Percentiles rank a stretch among this genome's conserved stretches.
Conservation (phyloP, 2,329 filamentous ascomycete genomes). For the Nemania serpens region DNA sequence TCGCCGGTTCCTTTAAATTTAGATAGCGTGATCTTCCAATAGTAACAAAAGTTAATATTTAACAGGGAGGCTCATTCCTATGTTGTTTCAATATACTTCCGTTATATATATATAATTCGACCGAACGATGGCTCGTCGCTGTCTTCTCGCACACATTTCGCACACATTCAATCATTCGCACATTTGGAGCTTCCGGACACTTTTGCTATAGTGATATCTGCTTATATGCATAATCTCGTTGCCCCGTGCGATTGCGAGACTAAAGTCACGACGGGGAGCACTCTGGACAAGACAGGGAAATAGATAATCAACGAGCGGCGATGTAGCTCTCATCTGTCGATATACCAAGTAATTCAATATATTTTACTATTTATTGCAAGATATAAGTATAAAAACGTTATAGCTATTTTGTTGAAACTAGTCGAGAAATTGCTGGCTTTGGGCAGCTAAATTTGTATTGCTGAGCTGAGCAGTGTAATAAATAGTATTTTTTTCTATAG, state of each 20-base stretch:
- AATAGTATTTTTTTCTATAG: too few relatives aligned
- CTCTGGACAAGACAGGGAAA: neutral
- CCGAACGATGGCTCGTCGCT: neutral
- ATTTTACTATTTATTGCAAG: too few relatives aligned
- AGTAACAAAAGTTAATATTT: too few relatives aligned
- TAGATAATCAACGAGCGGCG: neutral
- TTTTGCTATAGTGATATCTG: constrained; percentile 8
- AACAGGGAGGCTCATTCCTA: too few relatives aligned
- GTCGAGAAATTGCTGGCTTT: neutral
- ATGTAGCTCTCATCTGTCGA: too few relatives aligned
- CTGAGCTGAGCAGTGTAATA: too few relatives aligned
- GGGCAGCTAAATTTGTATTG: neutral
- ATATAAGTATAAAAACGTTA: too few relatives aligned
- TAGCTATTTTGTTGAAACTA: too few relatives aligned
- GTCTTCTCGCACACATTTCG: constrained; percentile 23
- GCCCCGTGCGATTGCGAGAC: neutral
- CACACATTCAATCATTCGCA: constrained; percentile 7
- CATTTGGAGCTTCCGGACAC: constrained; percentile 3
- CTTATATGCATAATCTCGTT: constrained; percentile 12
- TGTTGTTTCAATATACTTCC: too few relatives aligned
- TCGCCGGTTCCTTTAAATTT: too few relatives aligned
- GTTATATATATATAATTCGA: neutral
- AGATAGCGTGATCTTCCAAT: too few relatives aligned
- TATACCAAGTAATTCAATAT: too few relatives aligned
- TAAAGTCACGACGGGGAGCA: neutral